A percentile compares a stretch with the other conserved stretches of the same genome.
Evolutionary conservation across 441 rosid species (phyloP).

Genomic region (Bruguiera hainesii): DNA sequence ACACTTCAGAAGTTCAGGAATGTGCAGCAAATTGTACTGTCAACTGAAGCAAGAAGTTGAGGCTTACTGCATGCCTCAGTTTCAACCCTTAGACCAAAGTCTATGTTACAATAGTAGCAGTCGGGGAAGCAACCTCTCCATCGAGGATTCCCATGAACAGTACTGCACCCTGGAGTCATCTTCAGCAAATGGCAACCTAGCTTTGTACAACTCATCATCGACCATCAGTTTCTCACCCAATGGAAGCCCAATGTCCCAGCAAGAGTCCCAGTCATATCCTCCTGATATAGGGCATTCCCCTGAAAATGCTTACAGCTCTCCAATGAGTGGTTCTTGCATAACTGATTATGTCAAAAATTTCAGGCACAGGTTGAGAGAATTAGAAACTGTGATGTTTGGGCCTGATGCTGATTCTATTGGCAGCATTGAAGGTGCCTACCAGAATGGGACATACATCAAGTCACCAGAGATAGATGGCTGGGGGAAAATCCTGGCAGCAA

Average conservation of each 20-base stretch:
- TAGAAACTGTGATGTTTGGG: constrained; percentile 78
- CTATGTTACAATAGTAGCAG: constrained; percentile 24
- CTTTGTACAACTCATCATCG: constrained; percentile 36
- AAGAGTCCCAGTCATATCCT: constrained; percentile 41
- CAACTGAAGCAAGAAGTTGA: constrained; percentile 40
- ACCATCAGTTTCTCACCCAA: constrained; percentile 41
- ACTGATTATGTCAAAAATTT: constrained; percentile 64
- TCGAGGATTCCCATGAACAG: constrained; percentile 36
- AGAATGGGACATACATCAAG: constrained; percentile 15
- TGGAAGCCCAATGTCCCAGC: constrained; percentile 50
- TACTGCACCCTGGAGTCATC: constrained; percentile 69
- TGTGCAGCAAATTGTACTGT: constrained; percentile 40
- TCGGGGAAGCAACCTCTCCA: constrained; percentile 28
- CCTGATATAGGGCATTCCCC: constrained; percentile 43
- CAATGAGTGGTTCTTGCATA: constrained; percentile 61
- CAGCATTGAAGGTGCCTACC: constrained; percentile 28
- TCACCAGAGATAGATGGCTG: constrained; percentile 44
- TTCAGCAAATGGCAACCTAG: constrained; percentile 35
- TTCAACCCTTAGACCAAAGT: constrained; percentile 30
- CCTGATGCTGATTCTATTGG: constrained; percentile 57
- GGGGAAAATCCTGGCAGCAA: constrained; percentile 51
- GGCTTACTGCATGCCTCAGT: constrained; percentile 36
- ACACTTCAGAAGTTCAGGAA: constrained; percentile 27
- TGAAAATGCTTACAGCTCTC: constrained; percentile 47
- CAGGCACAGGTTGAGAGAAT: constrained; percentile 65